Percentiles rank a stretch among this genome's conserved stretches.
These are phyloP conservation scores for Trametes hirsuta DNA, from an alignment of 1,284 basidiomycete genomes.

Conservation along the genomic window DNA sequence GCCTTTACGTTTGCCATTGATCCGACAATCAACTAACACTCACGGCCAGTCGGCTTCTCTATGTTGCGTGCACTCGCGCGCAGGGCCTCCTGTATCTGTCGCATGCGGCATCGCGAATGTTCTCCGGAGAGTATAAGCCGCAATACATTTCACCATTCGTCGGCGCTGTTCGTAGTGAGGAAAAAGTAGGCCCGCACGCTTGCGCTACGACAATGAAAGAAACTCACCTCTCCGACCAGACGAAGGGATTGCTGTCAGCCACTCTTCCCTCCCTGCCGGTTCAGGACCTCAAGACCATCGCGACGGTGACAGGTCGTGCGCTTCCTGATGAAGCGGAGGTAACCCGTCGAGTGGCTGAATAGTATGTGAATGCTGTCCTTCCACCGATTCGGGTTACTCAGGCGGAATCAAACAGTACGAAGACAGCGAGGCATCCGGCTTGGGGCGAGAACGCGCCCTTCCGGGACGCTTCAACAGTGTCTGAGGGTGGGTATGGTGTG, in stretches of 20 bases:
- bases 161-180: conserved; percentile 38
- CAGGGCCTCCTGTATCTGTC: conserved; percentile 76
- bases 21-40: background rate
- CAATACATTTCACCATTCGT: conserved; percentile 55
- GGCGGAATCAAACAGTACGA: background rate
- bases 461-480: background rate
- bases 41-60: conserved; percentile 69
- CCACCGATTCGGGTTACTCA: background rate
- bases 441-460: conserved; percentile 23
- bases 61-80: conserved; percentile 91
- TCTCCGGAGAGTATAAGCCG: conserved; percentile 50
- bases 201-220: background rate
- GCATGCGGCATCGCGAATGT: conserved; percentile 49
- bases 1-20: background rate
- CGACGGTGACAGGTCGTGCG: conserved; percentile 42
- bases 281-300: conserved; percentile 21
- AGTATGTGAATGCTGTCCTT: conserved; percentile 38
- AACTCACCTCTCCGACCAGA: conserved; percentile 5
- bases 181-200: conserved; percentile 37
- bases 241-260: conserved; percentile 18
- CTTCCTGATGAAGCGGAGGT: conserved; percentile 47
- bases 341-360: conserved; percentile 44
- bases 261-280: conserved; percentile 14
- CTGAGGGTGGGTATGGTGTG: background rate
- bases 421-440: conserved; percentile 12